A percentile compares a stretch with the other conserved stretches of the same genome.
phyloP scores from a whole-genome alignment of 2,329 filamentous ascomycete genomes.

The Raffaelea deltoideospora region DNA sequence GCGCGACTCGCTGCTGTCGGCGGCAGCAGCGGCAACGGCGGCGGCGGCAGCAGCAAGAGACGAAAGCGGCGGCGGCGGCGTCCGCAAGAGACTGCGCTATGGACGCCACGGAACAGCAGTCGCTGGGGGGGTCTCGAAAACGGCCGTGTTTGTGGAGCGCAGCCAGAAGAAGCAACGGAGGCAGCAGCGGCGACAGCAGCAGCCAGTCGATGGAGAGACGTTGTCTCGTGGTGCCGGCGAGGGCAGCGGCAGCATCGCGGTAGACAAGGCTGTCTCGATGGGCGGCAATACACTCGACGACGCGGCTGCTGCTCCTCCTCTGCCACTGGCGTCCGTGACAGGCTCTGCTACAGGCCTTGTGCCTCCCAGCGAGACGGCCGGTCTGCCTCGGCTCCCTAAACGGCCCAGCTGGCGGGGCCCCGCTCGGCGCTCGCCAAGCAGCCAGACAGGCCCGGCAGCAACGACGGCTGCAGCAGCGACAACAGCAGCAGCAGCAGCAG shows the following conservation, averaged over 20 bases:
- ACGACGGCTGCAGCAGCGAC: neutral
- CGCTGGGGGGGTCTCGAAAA: conserved; percentile 10
- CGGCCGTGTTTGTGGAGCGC: conserved; percentile 42
- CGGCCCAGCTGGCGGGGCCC: conserved; percentile 4
- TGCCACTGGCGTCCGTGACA: too few relatives aligned
- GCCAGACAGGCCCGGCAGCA: neutral
- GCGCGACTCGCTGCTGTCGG: conserved; percentile 6
- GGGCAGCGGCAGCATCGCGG: neutral
- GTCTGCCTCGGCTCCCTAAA: conserved; percentile 5
- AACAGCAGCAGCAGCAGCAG: neutral
- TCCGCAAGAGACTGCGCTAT: conserved; percentile 19
- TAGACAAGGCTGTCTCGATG: neutral
- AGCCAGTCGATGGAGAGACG: too few relatives aligned
- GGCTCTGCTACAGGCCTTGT: too few relatives aligned
- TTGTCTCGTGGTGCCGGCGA: too few relatives aligned
- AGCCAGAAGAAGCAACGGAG: conserved; percentile 18
- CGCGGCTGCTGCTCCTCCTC: too few relatives aligned
- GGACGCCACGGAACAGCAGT: neutral
- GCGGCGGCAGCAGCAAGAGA: conserved; percentile 19
- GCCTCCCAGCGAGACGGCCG: neutral
- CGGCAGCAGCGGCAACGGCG: neutral
- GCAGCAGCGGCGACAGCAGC: conserved; percentile 11
- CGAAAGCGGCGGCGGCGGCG: conserved; percentile 14
- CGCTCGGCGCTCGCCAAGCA: neutral
- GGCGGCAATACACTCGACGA: too few relatives aligned